Percentiles rank a stretch among this genome's conserved stretches.
Evolutionary conservation across 768 basidiomycete species (phyloP).

Genomic region (Mycena rosella): DNA sequence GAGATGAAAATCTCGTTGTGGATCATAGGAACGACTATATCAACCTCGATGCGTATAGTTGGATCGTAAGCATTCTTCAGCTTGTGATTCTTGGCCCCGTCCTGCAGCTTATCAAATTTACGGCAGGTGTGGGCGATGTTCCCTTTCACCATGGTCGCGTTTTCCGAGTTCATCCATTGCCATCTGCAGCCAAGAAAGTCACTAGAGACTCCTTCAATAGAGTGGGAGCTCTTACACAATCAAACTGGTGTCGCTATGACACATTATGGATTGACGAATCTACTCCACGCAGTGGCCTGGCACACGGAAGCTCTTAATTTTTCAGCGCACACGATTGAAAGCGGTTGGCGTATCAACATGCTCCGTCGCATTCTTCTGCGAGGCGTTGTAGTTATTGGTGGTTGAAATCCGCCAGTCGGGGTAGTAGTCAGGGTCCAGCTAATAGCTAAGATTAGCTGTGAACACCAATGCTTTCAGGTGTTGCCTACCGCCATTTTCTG

Average conservation of each 20-base stretch:
- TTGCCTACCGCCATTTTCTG: constrained; percentile 30
- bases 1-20: constrained; percentile 12
- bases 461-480: background rate
- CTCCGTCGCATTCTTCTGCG: background rate
- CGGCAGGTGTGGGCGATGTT: background rate
- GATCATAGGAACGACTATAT: constrained; percentile 12
- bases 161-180: background rate
- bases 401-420: background rate
- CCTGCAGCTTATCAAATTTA: constrained; percentile 14
- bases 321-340: background rate
- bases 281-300: background rate
- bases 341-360: background rate
- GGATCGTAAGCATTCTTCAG: constrained; percentile 1
- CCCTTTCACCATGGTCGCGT: background rate
- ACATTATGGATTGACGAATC: background rate
- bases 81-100: constrained; percentile 15
- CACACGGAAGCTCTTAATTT: background rate
- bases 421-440: constrained; percentile 25
- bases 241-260: background rate
- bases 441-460: background rate
- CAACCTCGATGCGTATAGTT: constrained; percentile 22
- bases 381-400: background rate
- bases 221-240: background rate
- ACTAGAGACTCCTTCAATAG: too few species aligned
- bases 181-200: too few species aligned